Evolutionary conservation across 2,329 filamentous ascomycete genomes (phyloP), one percentile per base, ranked within the genome.

Genomic region (Zalaria sp.): DNA sequence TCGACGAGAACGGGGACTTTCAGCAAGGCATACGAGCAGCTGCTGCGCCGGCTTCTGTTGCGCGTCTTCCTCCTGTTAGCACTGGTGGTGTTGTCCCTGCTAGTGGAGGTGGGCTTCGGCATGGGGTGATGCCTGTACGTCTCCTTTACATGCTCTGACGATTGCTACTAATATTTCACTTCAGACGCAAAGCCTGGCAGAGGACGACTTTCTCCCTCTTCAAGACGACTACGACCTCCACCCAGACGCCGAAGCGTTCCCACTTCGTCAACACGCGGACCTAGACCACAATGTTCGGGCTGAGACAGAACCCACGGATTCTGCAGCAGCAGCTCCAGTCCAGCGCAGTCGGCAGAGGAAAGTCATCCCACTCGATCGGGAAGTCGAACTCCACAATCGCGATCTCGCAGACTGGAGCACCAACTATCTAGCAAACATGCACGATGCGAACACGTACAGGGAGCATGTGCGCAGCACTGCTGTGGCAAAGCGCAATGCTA

Each of bases 381-480:
- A 52, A 3, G 69, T 68, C 8, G 68, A 73, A 45, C 57, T 81
- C 25, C 66, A 65, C 44, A 79, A 76, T 49, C 59, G 63, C 4
- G 72, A 76, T 18, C 57, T 83, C 2, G 59, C 64, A 1, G 56
- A 59, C n/a, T 79, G 75, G 73, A 73, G 73, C 46, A 59, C 63
- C 2, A 62, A 75, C 27, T 83, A 83, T 47, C 48, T 72, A 1
- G 51, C 62, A 7, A 80, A 78, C 48, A 87, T 84, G 74, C 62
- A 57, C 1, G 57, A 60, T 8, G 67, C 65, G 5, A 32, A n/a
- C 7, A 7, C 7, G 7, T 51, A 52, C 5, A 62, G 58, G 27
- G 53, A 62, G 18, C 78, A 73, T 48, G 49, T 59, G 4, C 66
- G 61, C 38, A 51, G 61, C 9, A 48, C 57, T 8, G 55, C 58